Conservation (phyloP, 768 basidiomycete species). For the Pleurotus djamor region DNA sequence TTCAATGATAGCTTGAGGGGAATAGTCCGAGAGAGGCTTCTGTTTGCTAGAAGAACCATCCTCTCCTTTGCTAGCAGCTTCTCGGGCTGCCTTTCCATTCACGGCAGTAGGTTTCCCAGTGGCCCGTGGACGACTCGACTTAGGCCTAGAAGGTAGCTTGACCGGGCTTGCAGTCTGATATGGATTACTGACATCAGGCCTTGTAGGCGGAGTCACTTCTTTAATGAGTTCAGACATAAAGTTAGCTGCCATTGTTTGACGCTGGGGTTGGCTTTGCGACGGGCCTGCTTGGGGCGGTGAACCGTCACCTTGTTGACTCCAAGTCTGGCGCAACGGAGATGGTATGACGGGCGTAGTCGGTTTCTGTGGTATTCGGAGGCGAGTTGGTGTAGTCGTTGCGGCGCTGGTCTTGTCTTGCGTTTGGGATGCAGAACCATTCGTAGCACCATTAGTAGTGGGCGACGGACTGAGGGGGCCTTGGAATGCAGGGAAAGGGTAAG, state of each 20-base stretch:
- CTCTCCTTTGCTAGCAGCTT: slow-evolving; percentile 16
- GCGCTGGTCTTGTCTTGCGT: no score
- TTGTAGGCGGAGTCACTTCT: slow-evolving; percentile 64
- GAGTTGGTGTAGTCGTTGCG: slow-evolving; percentile 9
- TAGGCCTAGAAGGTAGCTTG: slow-evolving; percentile 38
- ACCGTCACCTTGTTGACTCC: slow-evolving; percentile 43
- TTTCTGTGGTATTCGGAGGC: slow-evolving; percentile 31
- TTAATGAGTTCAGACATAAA: slow-evolving; percentile 72
- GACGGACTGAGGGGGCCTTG: slow-evolving; percentile 23
- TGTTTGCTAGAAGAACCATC: slow-evolving; percentile 16
- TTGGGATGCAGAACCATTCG: not conserved
- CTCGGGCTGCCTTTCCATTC: slow-evolving; percentile 20
- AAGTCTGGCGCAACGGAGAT: slow-evolving; percentile 75
- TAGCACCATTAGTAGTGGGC: slow-evolving; percentile 17
- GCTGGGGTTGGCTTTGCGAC: slow-evolving; percentile 32
- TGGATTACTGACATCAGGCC: slow-evolving; percentile 71
- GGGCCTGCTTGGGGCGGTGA: slow-evolving; percentile 31
- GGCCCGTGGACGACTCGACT: slow-evolving; percentile 38
- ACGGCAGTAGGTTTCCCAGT: slow-evolving; percentile 36
- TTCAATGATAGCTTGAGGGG: slow-evolving; percentile 72
- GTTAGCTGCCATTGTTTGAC: slow-evolving; percentile 64
- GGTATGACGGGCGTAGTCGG: slow-evolving; percentile 62
- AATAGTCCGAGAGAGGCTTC: slow-evolving; percentile 26
- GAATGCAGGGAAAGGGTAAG: slow-evolving; percentile 33
- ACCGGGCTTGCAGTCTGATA: slow-evolving; percentile 75